These are phyloP conservation scores for Ceratorhiza oryzae-sativae DNA, from an alignment of 1,284 basidiomycete genomes.

Conservation along the genomic window DNA sequence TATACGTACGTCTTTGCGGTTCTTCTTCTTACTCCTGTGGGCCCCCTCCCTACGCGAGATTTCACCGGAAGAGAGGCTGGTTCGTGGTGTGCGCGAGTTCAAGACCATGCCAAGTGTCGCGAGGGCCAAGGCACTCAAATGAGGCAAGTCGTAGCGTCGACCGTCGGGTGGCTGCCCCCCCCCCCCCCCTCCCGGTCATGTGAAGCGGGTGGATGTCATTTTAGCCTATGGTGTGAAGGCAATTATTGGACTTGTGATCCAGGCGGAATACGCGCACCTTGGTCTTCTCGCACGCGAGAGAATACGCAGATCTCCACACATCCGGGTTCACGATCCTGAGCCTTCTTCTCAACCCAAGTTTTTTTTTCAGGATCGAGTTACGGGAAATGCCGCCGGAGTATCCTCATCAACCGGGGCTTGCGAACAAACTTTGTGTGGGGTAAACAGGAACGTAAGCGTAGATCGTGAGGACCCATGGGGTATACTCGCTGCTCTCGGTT, in stretches of 20 bases:
- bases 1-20: neutral
- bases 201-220: too few relatives aligned
- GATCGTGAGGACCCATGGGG: slow-evolving; percentile 19
- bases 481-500: slow-evolving; percentile 8
- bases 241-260: neutral
- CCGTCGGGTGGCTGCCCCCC: neutral
- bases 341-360: too few relatives aligned
- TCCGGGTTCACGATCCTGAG: neutral
- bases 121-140: neutral
- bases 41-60: neutral
- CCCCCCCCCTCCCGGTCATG: neutral
- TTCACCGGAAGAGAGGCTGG: neutral
- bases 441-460: neutral
- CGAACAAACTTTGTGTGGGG: neutral
- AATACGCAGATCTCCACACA: neutral
- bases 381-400: slow-evolving; percentile 17
- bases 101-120: too few relatives aligned
- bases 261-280: neutral
- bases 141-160: neutral
- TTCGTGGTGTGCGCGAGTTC: neutral
- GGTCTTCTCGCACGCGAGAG: neutral
- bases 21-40: neutral
- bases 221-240: too few relatives aligned
- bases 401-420: neutral
- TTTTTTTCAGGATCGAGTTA: neutral